Conservation (phyloP, 2,329 filamentous ascomycete genomes). For the Sporothrix luriei region DNA sequence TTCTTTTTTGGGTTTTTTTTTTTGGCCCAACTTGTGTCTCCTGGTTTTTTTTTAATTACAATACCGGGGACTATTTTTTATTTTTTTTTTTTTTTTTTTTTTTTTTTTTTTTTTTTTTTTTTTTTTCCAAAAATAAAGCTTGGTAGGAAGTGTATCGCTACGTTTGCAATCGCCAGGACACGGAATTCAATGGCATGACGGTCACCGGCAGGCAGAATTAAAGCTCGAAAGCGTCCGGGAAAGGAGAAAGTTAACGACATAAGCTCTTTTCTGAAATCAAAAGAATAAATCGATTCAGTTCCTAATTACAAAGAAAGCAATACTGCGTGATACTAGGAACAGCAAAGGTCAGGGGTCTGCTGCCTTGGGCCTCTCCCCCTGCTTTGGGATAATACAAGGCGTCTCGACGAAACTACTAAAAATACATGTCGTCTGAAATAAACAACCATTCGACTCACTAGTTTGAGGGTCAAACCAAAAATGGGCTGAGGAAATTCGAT, state of each 20-base stretch:
- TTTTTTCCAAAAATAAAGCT: no score
- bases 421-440: not conserved
- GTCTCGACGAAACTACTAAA: not conserved
- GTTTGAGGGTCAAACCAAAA: not conserved
- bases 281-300: not conserved
- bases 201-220: not conserved
- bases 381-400: not conserved
- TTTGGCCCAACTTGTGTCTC: no score
- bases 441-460: not conserved
- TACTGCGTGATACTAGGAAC: no score
- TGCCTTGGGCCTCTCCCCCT: constrained; percentile 28
- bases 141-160: not conserved
- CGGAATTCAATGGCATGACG: not conserved
- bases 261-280: not conserved
- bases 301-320: no score
- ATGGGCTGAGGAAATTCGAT: not conserved
- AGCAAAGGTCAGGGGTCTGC: constrained; percentile 27
- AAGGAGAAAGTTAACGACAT: not conserved
- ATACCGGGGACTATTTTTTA: no score
- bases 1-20: no score
- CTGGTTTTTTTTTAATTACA: no score
- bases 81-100: no score
- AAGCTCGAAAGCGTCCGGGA: not conserved
- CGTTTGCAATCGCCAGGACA: not conserved
- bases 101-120: no score